phyloP scores from a whole-genome alignment of 2,329 filamentous ascomycete species.

The Gliomastix tumulicola region DNA sequence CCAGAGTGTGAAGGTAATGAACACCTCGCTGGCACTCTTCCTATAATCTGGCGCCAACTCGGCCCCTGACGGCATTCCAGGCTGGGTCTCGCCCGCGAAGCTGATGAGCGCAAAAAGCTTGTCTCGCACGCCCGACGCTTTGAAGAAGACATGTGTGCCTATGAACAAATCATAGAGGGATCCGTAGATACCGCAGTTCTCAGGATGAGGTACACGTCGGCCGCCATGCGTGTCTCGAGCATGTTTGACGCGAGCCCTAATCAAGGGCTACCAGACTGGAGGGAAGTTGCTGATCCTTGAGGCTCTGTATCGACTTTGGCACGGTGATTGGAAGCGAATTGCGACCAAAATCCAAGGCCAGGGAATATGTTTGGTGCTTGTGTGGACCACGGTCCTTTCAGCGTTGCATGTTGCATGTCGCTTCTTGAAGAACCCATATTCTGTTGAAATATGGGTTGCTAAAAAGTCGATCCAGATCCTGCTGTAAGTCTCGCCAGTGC shows the following conservation, averaged over 20 bases:
- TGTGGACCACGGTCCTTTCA: neutral
- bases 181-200: no score
- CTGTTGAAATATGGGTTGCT: neutral
- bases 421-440: neutral
- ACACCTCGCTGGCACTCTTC: neutral
- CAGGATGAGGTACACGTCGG: neutral
- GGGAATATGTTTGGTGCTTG: neutral
- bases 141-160: neutral
- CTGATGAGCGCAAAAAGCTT: neutral
- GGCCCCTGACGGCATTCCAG: neutral
- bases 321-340: neutral
- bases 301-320: neutral
- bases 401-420: neutral
- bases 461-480: neutral
- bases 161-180: neutral
- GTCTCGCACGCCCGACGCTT: neutral
- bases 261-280: no score
- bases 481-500: neutral
- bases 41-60: neutral
- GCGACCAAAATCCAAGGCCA: neutral
- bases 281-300: no score
- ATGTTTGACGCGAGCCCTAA: neutral
- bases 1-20: neutral
- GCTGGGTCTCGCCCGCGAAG: neutral
- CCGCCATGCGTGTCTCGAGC: neutral